Percentiles rank a stretch among this genome's conserved stretches.
These are phyloP conservation scores for Meyerozyma guilliermondii DNA, from an alignment of 1,139 yeast genomes.

Conservation along the genomic window DNA sequence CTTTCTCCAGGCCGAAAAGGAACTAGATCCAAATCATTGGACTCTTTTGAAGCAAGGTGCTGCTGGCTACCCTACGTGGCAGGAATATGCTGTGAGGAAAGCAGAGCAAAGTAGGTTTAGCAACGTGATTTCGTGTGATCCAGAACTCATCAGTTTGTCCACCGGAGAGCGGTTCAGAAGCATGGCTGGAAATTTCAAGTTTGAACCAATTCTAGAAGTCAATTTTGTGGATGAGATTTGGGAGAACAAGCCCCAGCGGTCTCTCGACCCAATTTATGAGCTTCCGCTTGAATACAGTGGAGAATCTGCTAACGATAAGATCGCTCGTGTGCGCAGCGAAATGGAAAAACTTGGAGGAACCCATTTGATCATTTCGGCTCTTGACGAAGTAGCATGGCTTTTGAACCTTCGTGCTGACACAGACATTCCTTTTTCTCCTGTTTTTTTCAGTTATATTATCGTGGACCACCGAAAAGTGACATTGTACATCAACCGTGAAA, in stretches of 20 bases:
- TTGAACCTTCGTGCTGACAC: conserved; percentile 44
- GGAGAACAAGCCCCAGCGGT: conserved; percentile 35
- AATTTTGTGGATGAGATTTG: conserved; percentile 40
- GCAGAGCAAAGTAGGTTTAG: conserved; percentile 30
- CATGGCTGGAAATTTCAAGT: conserved; percentile 18
- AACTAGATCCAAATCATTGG: conserved; percentile 33
- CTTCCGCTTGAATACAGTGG: conserved; percentile 42
- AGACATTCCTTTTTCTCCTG: conserved; percentile 45
- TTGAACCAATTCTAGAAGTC: conserved; percentile 24
- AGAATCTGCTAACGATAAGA: conserved; percentile 29
- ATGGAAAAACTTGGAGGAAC: conserved; percentile 19
- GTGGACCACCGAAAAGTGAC: conserved; percentile 24
- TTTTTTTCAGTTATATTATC: conserved; percentile 44
- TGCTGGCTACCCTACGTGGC: conserved; percentile 34
- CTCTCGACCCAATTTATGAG: conserved; percentile 34
- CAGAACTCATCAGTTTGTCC: conserved; percentile 28
- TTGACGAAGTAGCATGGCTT: conserved; percentile 55
- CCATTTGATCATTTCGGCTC: conserved; percentile 35
- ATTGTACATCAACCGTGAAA: conserved; percentile 35
- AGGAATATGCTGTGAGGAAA: conserved; percentile 28
- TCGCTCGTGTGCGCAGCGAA: conserved; percentile 21
- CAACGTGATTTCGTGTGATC: conserved; percentile 37
- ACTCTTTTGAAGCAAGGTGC: conserved; percentile 34
- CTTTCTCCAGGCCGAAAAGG: conserved; percentile 43
- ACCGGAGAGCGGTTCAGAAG: conserved; percentile 26